Base-by-base conservation (phyloP, 2,329 filamentous ascomycete genomes). In the Diaporthe citrichinensis region DNA sequence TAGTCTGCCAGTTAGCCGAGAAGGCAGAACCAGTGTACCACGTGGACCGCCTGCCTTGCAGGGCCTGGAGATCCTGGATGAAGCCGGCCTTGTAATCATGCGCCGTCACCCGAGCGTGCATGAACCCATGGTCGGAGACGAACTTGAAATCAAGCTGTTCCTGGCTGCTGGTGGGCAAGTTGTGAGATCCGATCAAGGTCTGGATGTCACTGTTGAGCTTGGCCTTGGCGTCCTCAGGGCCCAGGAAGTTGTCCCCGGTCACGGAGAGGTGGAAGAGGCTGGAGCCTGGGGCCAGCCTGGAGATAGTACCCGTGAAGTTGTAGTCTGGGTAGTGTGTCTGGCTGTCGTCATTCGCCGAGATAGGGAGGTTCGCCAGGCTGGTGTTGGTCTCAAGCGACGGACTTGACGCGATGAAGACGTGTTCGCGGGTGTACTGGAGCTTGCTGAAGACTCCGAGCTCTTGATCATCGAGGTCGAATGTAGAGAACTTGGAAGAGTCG, bases 11-110 rank as follows among this genome's bases (percentile, higher is more conserved):
- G 69, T 84, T 81, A 25, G 78, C 78, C 7, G 80, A 74, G 74
- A 80, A 84, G 1, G 82, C 80, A 4, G 78, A 84, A 0, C 84
- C 85, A 0, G 86, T 85, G 72, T 83, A 87, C 79, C 81, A 87
- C 2, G 85, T 87, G n/a, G 80, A 82, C 14, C 80, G 78, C 46
- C 80, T 76, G 3, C 85, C 85, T 78, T 87, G 85, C 31, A 87
- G 78, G 0, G 78, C 80, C 53, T 85, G 84, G 51, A 84, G 77
- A 12, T 84, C 74, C 58, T 83, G 77, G 58, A 85, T 81, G 71
- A 84, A 85, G 2, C 85, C 85, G 4, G 72, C 78, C n/a, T 78
- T 69, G 9, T 86, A 78, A 28, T 80, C 79, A 2, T 80, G 78
- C 0, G 78, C 72, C 1, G 81, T 72, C 0, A 84, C 81, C n/a